Evolutionary conservation across 306 rosid species (phyloP), one percentile per base, ranked within the genome.

Genomic region (Amphicarpaea edgeworthii): DNA sequence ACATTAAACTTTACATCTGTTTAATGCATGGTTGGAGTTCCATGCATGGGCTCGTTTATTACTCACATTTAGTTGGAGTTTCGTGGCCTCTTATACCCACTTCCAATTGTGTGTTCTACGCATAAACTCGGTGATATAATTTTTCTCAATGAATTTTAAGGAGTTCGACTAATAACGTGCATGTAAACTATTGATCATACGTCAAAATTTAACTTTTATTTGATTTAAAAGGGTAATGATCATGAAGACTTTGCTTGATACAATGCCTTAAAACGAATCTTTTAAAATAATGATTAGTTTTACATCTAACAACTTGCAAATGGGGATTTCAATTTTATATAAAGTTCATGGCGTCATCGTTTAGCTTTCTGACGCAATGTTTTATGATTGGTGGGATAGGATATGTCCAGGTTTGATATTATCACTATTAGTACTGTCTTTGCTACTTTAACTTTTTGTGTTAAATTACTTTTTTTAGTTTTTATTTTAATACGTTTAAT

Each of bases 61-160:
- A 42, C 47, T 42, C 47, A 10, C 14, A 12, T 42, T 10, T 42
- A 42, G 47, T 42, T 42, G 49, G 49, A 12, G 49, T 43, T 41
- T 41, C 6, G 49, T 12, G 49, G 49, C 49, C 49, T 43, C 16
- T 12, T 1, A 28, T 43, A 43, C 49, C 16, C 49, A 23, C 14
- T 8, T 40, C 40, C 12, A 67, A 1, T 26, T 47, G 7, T 45
- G 11, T 16, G 45, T 4, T 70, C 60, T n/a, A 30, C 45, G 51
- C 62, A 67, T 11, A 67, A 6, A 43, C 40, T 43, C 12, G 12
- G 28, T 17, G 55, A 40, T 9, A n/a, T n/a, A 26, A 16, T 30
- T 76, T 50, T 49, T 64, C 43, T n/a, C 41, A 30, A n/a, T 37
- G 28, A 47, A 47, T 75, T 63, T 60, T 55, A 20, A 12, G 67